A percentile compares a stretch with the other conserved stretches of the same genome.
Conservation (phyloP, 1,284 basidiomycete species). For the Cutaneotrichosporon daszewskae region DNA sequence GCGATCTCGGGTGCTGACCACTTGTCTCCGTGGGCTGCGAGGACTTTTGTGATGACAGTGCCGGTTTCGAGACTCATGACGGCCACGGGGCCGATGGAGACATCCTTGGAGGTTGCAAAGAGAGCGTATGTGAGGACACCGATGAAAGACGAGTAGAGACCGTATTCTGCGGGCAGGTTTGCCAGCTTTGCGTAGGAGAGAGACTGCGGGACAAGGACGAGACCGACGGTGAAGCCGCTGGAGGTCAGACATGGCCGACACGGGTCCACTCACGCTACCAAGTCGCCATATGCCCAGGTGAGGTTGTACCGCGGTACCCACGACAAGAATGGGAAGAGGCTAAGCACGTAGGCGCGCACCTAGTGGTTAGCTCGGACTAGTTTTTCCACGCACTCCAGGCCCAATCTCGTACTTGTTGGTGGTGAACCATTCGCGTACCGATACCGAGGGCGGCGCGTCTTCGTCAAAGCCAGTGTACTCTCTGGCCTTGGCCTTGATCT, state of each 20-base stretch:
- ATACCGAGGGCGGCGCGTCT: slow-evolving; percentile 33
- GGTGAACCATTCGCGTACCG: slow-evolving; percentile 26
- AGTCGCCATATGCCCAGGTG: slow-evolving; percentile 56
- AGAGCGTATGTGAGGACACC: slow-evolving; percentile 52
- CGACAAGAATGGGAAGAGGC: slow-evolving; percentile 72
- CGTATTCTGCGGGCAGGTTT: slow-evolving; percentile 76
- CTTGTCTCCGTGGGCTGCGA: slow-evolving; percentile 47
- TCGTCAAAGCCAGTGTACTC: slow-evolving; percentile 36
- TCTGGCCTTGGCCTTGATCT: slow-evolving; percentile 19
- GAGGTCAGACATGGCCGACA: slow-evolving; percentile 4
- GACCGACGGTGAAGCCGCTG: slow-evolving; percentile 73
- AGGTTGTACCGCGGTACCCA: slow-evolving; percentile 76
- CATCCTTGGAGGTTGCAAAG: slow-evolving; percentile 83
- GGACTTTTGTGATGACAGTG: slow-evolving; percentile 67
- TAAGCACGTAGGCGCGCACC: slow-evolving; percentile 58
- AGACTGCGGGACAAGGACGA: slow-evolving; percentile 79
- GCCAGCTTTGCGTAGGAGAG: slow-evolving; percentile 68
- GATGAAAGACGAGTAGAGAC: slow-evolving; percentile 92
- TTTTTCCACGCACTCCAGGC: slow-evolving; percentile 22
- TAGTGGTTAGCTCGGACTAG: slow-evolving; percentile 31
- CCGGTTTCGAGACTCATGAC: slow-evolving; percentile 89
- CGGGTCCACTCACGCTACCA: slow-evolving; percentile 58
- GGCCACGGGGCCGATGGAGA: slow-evolving; percentile 91
- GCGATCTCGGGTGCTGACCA: slow-evolving; percentile 72
- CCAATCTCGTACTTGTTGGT: slow-evolving; percentile 20